phyloP scores from a whole-genome alignment of 495 filamentous ascomycete species.

The Xylaria castorea region DNA sequence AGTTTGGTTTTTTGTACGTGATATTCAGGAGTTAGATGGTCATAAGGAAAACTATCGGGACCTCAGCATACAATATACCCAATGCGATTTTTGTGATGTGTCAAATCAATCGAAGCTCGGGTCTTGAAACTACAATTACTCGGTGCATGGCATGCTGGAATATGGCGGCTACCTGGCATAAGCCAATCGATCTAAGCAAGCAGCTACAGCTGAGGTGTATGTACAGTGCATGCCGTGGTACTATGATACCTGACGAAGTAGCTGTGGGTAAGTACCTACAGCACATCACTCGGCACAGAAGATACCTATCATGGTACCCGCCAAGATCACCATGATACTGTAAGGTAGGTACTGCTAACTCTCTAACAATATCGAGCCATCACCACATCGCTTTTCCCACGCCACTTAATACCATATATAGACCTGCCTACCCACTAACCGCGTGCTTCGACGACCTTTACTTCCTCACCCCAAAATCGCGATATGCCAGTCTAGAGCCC shows the following conservation, averaged over 20 bases:
- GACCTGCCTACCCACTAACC: background rate
- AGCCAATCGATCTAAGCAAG: background rate
- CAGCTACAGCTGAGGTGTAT: background rate
- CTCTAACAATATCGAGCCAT: background rate
- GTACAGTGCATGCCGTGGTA: too few relatives aligned
- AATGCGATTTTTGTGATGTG: slow-evolving; percentile 31
- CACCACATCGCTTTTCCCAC: background rate
- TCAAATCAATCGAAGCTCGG: background rate
- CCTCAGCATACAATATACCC: slow-evolving; percentile 31
- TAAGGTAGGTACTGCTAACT: background rate
- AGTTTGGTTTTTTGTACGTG: slow-evolving; percentile 16
- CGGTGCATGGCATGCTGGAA: background rate
- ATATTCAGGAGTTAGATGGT: slow-evolving; percentile 31
- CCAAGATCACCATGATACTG: background rate
- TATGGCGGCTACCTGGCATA: too few relatives aligned
- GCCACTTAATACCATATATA: background rate
- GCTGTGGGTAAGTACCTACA: background rate
- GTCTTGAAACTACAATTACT: background rate
- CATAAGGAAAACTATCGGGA: slow-evolving; percentile 26
- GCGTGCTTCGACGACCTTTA: background rate
- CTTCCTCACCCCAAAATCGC: background rate
- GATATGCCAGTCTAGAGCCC: slow-evolving; percentile 32
- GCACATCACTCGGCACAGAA: background rate
- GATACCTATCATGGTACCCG: background rate
- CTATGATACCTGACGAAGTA: too few relatives aligned